Evolutionary conservation across 78 protist genomes (phyloP), one percentile per base, ranked within the genome.

Genomic region (Planoprotostelium fungivorum): DNA sequence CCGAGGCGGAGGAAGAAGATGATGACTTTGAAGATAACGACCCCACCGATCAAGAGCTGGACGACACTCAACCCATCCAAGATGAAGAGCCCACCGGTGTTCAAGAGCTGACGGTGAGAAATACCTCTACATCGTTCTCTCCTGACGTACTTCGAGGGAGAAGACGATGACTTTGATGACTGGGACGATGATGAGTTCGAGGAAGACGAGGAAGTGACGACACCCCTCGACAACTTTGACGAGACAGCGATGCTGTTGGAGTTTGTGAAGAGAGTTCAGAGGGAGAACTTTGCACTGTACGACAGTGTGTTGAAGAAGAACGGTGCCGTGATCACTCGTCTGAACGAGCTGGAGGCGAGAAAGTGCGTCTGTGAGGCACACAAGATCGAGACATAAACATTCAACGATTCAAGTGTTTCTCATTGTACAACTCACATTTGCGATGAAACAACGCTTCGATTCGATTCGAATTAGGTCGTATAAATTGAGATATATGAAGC

Each of bases 41-140:
- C 9, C 90, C 84, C 83, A 90, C 87, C 1, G 89, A 92, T 51
- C 91, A 89, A 1, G 92, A 92, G 29, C 90, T 92, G 23, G 89
- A 90, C 34, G 90, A 89, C 29, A 51, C 73, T 51, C n/a, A n/a
- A n/a, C n/a, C n/a, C n/a, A n/a, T n/a, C n/a, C n/a, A n/a, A n/a
- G 73, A 88, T 38, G 92, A 89, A 63, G 87, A 89, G 9, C 0
- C 34, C 28, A 39, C 83, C 35, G 92, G 85, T 25, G 94, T 87
- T 9, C 90, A 88, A 35, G 94, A 92, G 38, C 89, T 0, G 35
- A 29, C 36, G 28, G 83, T 28, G 63, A 90, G 34, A 90, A 84
- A 34, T 5, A 73, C 0, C 85, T 88, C 88, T 88, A 90, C 84
- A 28, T 34, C 23, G 0, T n/a, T 38, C 1, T 85, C 84, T 86